Conservation (phyloP, 2,329 filamentous ascomycete genomes). For the Sarocladiaceae sp. region DNA sequence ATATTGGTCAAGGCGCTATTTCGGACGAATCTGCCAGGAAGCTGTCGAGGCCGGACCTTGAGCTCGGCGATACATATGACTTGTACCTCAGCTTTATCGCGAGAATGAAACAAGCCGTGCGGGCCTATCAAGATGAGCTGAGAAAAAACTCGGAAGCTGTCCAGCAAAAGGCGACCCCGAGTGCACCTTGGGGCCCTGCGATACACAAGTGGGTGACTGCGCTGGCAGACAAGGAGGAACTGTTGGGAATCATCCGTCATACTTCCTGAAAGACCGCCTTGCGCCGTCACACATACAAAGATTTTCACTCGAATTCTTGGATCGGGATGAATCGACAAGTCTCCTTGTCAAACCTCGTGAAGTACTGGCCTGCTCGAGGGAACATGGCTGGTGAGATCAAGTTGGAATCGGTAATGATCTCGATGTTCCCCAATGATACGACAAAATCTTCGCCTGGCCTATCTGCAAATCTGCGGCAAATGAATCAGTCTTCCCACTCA, state of each 20-base stretch:
- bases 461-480: neutral
- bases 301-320: conserved; percentile 48
- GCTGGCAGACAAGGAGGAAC: conserved; percentile 61
- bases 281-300: neutral
- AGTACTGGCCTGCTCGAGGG: conserved; percentile 74
- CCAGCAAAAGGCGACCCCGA: conserved; percentile 30
- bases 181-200: conserved; percentile 64
- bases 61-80: conserved; percentile 22
- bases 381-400: conserved; percentile 34
- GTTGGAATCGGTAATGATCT: conserved; percentile 44
- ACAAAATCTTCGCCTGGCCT: conserved; percentile 17
- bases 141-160: conserved; percentile 38
- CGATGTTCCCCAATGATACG: conserved; percentile 70
- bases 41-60: neutral
- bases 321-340: conserved; percentile 73
- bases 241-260: conserved; percentile 39
- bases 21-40: neutral
- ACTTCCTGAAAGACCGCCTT: neutral
- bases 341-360: conserved; percentile 75
- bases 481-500: neutral
- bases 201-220: conserved; percentile 66
- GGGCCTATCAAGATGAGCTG: conserved; percentile 45
- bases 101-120: conserved; percentile 37
- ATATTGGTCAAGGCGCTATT: conserved; percentile 18
- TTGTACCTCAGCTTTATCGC: conserved; percentile 34